Conservation (phyloP, 345 rosid species). For the Kernera saxatilis region DNA sequence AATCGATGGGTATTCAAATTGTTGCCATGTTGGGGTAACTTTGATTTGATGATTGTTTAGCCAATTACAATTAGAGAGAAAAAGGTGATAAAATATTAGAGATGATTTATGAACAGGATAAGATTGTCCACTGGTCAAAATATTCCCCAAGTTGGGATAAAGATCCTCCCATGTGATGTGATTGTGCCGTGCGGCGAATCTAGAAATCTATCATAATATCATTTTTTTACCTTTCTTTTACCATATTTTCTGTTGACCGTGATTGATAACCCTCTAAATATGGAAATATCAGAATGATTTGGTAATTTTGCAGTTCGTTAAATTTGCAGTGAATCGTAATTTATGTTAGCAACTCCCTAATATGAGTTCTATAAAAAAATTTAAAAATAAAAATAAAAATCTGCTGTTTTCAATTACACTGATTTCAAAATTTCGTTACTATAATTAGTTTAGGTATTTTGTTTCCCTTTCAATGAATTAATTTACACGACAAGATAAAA, state of each 20-base stretch:
- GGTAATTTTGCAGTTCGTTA: background rate
- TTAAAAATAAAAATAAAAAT: no score
- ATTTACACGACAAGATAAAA: no score
- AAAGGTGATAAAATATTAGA: background rate
- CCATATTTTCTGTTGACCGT: background rate
- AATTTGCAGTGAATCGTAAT: background rate
- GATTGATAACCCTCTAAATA: background rate
- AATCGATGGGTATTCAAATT: slow-evolving; percentile 4
- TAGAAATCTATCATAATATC: background rate
- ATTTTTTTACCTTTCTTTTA: background rate
- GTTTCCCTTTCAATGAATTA: background rate
- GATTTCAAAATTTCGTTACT: no score
- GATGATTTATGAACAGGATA: slow-evolving; percentile 4
- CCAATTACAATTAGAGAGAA: background rate
- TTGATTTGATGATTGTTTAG: background rate
- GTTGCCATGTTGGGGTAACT: slow-evolving; percentile 8
- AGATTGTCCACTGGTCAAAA: background rate
- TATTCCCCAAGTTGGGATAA: slow-evolving; percentile 14
- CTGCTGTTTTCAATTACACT: no score
- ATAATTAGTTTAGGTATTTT: background rate
- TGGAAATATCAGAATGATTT: background rate
- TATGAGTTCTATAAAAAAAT: no score
- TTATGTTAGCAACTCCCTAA: background rate
- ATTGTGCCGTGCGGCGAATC: slow-evolving; percentile 13
- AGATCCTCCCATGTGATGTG: background rate